These are phyloP conservation scores for Graphilbum ipis-grandicollis DNA, from an alignment of 2,329 filamentous ascomycete genomes.

Conservation along the genomic window DNA sequence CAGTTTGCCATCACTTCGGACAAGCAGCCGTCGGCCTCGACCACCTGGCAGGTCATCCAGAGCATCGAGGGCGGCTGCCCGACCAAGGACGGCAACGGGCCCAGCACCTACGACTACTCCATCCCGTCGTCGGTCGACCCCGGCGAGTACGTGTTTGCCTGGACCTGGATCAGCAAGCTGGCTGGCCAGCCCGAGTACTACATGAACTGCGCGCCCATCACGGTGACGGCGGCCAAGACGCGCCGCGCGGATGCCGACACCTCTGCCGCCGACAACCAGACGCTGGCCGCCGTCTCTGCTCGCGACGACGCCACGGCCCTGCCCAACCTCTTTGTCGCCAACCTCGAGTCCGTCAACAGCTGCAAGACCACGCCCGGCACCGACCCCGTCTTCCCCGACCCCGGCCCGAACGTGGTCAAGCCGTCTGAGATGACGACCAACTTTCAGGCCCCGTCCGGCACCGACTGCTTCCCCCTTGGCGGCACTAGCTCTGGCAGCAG, in stretches of 20 bases:
- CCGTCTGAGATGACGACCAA: slow-evolving; percentile 9
- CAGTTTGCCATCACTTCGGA: slow-evolving; percentile 14
- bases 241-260: slow-evolving; percentile 5
- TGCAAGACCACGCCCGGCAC: slow-evolving; percentile 10
- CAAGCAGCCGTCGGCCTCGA: slow-evolving; percentile 9
- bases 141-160: slow-evolving; percentile 34
- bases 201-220: slow-evolving; percentile 47
- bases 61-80: slow-evolving; percentile 17
- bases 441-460: slow-evolving; percentile 6
- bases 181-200: slow-evolving; percentile 47
- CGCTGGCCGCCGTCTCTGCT: background rate
- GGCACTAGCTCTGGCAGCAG: background rate
- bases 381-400: slow-evolving; percentile 12
- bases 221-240: slow-evolving; percentile 19
- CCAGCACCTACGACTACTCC: slow-evolving; percentile 11
- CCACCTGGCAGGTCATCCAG: slow-evolving; percentile 15
- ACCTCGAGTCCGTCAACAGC: slow-evolving; percentile 19
- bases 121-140: slow-evolving; percentile 12
- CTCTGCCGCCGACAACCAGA: slow-evolving; percentile 13
- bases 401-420: slow-evolving; percentile 11
- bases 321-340: slow-evolving; percentile 42
- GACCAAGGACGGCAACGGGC: slow-evolving; percentile 9
- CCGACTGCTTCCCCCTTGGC: slow-evolving; percentile 8
- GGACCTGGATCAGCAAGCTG: slow-evolving; percentile 44
- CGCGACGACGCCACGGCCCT: slow-evolving; percentile 13